Conservation (phyloP, 129 eudicot genomes). For the Flaveria trinervia region DNA sequence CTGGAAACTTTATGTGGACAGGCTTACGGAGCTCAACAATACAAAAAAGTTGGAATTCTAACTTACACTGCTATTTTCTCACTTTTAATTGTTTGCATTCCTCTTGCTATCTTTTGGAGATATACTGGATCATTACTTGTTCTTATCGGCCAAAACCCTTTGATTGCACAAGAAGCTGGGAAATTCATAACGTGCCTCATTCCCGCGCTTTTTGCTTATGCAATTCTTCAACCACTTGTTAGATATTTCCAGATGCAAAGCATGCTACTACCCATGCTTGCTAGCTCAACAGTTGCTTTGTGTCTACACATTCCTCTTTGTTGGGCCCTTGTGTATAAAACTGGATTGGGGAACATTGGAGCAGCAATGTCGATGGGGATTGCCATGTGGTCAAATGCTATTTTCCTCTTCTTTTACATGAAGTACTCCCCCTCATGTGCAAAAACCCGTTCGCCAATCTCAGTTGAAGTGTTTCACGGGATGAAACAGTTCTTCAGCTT, state of each 20-base stretch:
- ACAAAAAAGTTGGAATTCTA: conserved; percentile 60
- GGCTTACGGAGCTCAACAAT: conserved; percentile 81
- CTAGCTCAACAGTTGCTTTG: conserved; percentile 46
- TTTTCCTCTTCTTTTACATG: conserved; percentile 54
- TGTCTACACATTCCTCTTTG: conserved; percentile 58
- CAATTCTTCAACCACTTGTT: conserved; percentile 67
- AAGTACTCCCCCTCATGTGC: conserved; percentile 54
- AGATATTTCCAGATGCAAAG: conserved; percentile 76
- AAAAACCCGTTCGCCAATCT: conserved; percentile 54
- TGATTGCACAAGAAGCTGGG: conserved; percentile 66
- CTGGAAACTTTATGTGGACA: conserved; percentile 83
- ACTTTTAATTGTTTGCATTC: conserved; percentile 58
- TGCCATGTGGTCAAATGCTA: conserved; percentile 60
- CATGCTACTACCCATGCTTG: conserved; percentile 59
- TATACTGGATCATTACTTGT: conserved; percentile 45
- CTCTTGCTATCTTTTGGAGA: conserved; percentile 64
- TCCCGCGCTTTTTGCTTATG: conserved; percentile 68
- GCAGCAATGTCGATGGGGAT: conserved; percentile 62
- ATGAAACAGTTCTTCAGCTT: conserved; percentile 58
- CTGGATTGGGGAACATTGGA: conserved; percentile 54
- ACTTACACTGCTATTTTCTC: conserved; percentile 70
- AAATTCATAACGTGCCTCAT: conserved; percentile 50
- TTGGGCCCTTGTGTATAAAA: conserved; percentile 63
- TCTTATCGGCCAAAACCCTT: conserved; percentile 67
- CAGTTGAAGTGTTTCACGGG: conserved; percentile 52